These are phyloP conservation scores for Moniliophthora roreri DNA, from an alignment of 1,284 basidiomycete species.

Conservation along the genomic window DNA sequence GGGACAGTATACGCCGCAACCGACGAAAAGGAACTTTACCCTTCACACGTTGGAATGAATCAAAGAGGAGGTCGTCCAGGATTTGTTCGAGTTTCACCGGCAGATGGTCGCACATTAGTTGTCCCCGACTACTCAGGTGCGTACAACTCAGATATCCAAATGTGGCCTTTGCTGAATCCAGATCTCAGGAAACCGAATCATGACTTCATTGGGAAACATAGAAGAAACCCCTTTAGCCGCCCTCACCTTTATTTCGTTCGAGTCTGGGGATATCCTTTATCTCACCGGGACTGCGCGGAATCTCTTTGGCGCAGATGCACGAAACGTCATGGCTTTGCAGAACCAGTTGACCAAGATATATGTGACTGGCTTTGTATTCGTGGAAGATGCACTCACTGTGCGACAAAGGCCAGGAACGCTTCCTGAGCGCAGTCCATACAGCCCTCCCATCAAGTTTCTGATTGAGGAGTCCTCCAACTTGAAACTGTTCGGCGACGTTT, in stretches of 20 bases:
- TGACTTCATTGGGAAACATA: constrained; percentile 65
- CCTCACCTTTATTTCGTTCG: constrained; percentile 55
- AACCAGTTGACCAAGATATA: constrained; percentile 48
- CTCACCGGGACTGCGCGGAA: constrained; percentile 58
- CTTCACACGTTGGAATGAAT: constrained; percentile 65
- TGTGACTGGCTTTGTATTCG: constrained; percentile 52
- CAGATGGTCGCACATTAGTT: constrained; percentile 53
- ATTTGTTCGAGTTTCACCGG: constrained; percentile 55
- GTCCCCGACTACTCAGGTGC: constrained; percentile 64
- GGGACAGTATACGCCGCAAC: constrained; percentile 49
- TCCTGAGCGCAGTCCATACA: constrained; percentile 50
- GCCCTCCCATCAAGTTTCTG: constrained; percentile 55
- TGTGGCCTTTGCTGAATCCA: constrained; percentile 2
- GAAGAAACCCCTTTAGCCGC: constrained; percentile 55
- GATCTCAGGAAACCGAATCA: constrained; percentile 53
- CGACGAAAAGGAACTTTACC: constrained; percentile 35
- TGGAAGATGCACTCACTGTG: constrained; percentile 55
- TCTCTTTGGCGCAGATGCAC: constrained; percentile 45
- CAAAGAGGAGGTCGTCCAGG: constrained; percentile 62
- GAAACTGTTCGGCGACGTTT: constrained; percentile 26
- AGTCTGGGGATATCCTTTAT: constrained; percentile 57
- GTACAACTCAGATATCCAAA: constrained; percentile 9
- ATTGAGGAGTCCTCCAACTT: constrained; percentile 40
- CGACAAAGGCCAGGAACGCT: constrained; percentile 38
- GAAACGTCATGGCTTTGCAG: constrained; percentile 54